Conservation (phyloP, 805 yeast species). For the Schwanniomyces occidentalis region DNA sequence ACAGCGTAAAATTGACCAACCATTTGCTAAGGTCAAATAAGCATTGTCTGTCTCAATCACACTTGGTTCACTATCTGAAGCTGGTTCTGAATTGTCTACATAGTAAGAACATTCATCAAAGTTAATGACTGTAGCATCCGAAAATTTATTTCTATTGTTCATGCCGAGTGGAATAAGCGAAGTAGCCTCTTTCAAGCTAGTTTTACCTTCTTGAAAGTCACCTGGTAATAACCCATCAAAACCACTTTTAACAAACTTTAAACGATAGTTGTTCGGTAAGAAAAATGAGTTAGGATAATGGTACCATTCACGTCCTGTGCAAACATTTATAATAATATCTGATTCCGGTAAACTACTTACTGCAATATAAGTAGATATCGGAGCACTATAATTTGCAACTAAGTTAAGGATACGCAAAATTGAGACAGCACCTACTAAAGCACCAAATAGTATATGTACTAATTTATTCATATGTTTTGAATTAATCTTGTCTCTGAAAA, state of each 20-base stretch:
- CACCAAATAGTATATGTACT: constrained; percentile 16
- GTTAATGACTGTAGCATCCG: constrained; percentile 52
- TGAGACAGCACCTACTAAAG: constrained; percentile 35
- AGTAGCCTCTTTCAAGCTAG: constrained; percentile 28
- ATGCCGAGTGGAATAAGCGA: constrained; percentile 58
- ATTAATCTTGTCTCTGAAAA: constrained; percentile 14
- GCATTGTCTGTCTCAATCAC: constrained; percentile 13
- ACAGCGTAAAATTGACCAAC: constrained; percentile 54
- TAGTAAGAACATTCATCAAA: constrained; percentile 63
- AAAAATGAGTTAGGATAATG: constrained; percentile 89
- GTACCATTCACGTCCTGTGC: constrained; percentile 96
- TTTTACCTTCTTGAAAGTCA: constrained; percentile 59
- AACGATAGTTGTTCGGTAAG: constrained; percentile 60
- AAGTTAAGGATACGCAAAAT: constrained; percentile 59
- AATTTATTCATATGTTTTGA: constrained; percentile 7
- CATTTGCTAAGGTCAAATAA: constrained; percentile 18
- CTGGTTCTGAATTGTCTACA: constrained; percentile 60
- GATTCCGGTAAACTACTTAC: constrained; percentile 19
- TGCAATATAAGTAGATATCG: constrained; percentile 57
- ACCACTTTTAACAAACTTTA: constrained; percentile 71
- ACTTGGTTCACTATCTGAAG: constrained; percentile 44
- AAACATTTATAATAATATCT: constrained; percentile 48
- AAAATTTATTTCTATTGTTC: constrained; percentile 75
- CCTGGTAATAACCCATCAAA: constrained; percentile 90
- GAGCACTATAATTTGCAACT: constrained; percentile 69